Base-by-base conservation (phyloP, 805 yeast species). In the Sporopachydermia lactativora region DNA sequence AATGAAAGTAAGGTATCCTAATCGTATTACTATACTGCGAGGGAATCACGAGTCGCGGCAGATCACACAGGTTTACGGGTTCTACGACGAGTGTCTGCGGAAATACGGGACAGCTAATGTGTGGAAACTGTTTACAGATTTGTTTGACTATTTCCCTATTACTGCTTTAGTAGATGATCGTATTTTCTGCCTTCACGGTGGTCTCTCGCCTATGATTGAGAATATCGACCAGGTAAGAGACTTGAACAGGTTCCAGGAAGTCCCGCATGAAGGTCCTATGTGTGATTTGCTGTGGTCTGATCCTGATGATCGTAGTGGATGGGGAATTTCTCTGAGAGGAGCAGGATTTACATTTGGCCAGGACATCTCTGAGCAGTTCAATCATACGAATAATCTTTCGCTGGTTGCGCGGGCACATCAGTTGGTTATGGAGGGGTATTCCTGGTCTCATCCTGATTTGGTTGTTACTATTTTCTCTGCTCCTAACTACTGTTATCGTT, bases 311-410 rank as follows among this genome's bases (percentile, higher is more conserved):
- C 71, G 96, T 57, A 95, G 95, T 51, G 96, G 95, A 52, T 88
- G 96, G 96, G 95, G 95, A 47, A 83, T 88, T 49, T 80, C 92
- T 55, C 95, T 96, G 61, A 77, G 96, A 74, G 96, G 96, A 68
- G 96, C 96, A 46, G 96, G 96, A 60, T 88, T 82, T 78, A 84
- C 95, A 54, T 88, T 88, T 73, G 96, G 96, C 52, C 94, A 81
- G 64, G 95, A 88, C 66, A 84, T 86, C 52, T 75, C 88, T 49
- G 94, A 83, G 58, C 94, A 85, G 56, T 88, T 88, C 63, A 88
- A 88, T 58, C 95, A 86, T 62, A 79, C 86, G 15, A 88, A 88
- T 58, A 86, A 81, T 48, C 66, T 88, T 48, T 70, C 81, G 40
- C 65, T 88, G 47, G 81, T 88, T 47, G 95, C 96, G 18, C 75